Percentiles rank a stretch among this genome's conserved stretches.
Conservation (phyloP, 2,329 filamentous ascomycete species). For the Emericellopsis atlantica region DNA sequence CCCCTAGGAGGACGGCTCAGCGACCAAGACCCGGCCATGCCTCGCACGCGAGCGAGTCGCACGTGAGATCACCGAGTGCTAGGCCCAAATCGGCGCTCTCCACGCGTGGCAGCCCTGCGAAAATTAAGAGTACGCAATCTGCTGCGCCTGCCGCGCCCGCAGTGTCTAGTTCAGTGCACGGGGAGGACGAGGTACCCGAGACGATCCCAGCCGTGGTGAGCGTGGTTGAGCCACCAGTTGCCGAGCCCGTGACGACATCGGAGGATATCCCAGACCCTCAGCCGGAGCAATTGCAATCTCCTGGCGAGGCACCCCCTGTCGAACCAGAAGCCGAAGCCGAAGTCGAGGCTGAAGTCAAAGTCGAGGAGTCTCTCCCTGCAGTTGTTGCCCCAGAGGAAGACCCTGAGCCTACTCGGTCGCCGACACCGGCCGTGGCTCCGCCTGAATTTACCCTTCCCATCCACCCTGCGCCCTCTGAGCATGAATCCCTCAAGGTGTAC, state of each 20-base stretch:
- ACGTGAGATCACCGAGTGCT: conserved; percentile 30
- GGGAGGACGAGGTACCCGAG: too few species aligned
- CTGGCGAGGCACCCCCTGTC: too few species aligned
- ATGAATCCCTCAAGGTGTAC: conserved; percentile 37
- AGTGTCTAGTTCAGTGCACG: too few species aligned
- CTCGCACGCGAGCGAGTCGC: conserved; percentile 37
- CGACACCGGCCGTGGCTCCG: too few species aligned
- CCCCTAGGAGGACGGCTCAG: conserved; percentile 37
- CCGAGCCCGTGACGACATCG: background rate
- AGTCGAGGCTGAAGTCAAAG: too few species aligned
- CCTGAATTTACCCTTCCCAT: too few species aligned
- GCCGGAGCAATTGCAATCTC: conserved; percentile 5
- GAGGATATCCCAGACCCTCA: conserved; percentile 1
- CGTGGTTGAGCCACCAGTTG: too few species aligned
- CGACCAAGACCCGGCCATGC: conserved; percentile 33
- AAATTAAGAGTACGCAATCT: conserved; percentile 19
- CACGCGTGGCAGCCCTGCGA: conserved; percentile 27
- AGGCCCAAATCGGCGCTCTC: conserved; percentile 19
- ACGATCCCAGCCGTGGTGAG: too few species aligned
- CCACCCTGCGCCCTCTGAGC: too few species aligned
- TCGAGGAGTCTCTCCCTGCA: conserved; percentile 7
- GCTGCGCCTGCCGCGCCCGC: conserved; percentile 6
- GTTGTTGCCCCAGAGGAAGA: too few species aligned
- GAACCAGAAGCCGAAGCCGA: too few species aligned
- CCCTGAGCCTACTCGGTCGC: too few species aligned